Evolutionary conservation across 208 protist species (phyloP).

Genomic region (Crithidia sp.): DNA sequence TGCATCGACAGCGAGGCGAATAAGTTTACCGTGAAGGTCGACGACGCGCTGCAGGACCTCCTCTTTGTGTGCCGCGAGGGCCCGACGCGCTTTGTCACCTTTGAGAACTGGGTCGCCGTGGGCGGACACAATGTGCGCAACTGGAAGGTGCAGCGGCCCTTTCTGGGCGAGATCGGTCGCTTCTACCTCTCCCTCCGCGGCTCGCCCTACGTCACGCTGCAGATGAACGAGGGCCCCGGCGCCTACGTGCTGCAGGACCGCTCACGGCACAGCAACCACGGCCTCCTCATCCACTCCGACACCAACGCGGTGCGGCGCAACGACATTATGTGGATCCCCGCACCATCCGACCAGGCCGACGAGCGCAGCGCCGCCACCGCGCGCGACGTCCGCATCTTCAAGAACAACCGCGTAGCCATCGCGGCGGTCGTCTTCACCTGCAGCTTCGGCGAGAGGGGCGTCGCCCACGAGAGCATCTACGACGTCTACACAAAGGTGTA

Average conservation of each 20-base stretch:
- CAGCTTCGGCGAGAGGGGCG: slow-evolving; percentile 58
- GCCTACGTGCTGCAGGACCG: slow-evolving; percentile 82
- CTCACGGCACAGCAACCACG: slow-evolving; percentile 76
- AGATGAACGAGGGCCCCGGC: slow-evolving; percentile 86
- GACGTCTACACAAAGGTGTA: slow-evolving; percentile 50
- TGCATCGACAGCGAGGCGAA: slow-evolving; percentile 89
- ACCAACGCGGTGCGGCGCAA: slow-evolving; percentile 72
- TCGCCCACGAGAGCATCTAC: slow-evolving; percentile 66
- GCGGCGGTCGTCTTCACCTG: slow-evolving; percentile 86
- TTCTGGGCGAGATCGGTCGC: slow-evolving; percentile 74
- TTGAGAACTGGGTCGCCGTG: slow-evolving; percentile 83
- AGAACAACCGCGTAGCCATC: slow-evolving; percentile 83
- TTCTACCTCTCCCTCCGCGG: slow-evolving; percentile 79
- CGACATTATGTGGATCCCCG: slow-evolving; percentile 82
- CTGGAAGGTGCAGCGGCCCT: slow-evolving; percentile 73
- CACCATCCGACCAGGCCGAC: slow-evolving; percentile 26
- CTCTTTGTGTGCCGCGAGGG: slow-evolving; percentile 83
- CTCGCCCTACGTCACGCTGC: slow-evolving; percentile 65
- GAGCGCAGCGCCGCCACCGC: slow-evolving; percentile 33
- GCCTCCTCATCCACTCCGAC: slow-evolving; percentile 67
- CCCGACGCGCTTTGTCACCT: slow-evolving; percentile 67
- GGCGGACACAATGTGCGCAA: slow-evolving; percentile 88
- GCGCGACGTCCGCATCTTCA: slow-evolving; percentile 70
- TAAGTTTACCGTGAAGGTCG: slow-evolving; percentile 87
- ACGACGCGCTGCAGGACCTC: slow-evolving; percentile 83